Percentiles rank a stretch among this genome's conserved stretches.
Conservation (phyloP, 768 basidiomycete species). For the Gymnopilus junonius region DNA sequence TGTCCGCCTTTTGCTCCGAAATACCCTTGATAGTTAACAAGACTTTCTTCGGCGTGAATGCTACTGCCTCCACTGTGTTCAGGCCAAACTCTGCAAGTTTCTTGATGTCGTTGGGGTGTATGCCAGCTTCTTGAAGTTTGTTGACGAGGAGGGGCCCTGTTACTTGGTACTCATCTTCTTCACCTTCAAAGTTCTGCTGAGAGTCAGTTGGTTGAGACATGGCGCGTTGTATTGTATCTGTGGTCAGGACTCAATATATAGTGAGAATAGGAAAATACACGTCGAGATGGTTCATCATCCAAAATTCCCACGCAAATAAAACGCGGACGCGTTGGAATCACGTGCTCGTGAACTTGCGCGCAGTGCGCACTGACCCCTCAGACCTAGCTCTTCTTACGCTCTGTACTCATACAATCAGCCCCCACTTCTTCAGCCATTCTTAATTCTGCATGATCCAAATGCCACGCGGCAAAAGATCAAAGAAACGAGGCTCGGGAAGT, state of each 20-base stretch:
- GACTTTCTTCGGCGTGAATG: slow-evolving; percentile 95
- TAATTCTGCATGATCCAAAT: background rate
- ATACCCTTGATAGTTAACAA: slow-evolving; percentile 94
- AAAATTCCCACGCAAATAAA: slow-evolving; percentile 30
- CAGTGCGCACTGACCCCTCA: background rate
- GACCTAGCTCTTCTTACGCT: too few species aligned
- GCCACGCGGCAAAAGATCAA: background rate
- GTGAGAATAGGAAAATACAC: background rate
- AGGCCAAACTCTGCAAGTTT: slow-evolving; percentile 92
- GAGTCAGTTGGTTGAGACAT: slow-evolving; percentile 66
- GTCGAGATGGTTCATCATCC: slow-evolving; percentile 2
- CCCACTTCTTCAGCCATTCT: too few species aligned
- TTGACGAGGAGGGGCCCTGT: slow-evolving; percentile 84
- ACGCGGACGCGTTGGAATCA: slow-evolving; percentile 32
- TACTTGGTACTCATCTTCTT: slow-evolving; percentile 59
- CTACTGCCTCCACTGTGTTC: slow-evolving; percentile 94
- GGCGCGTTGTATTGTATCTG: background rate
- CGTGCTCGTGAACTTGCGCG: slow-evolving; percentile 29
- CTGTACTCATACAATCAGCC: too few species aligned
- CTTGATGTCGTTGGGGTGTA: slow-evolving; percentile 90
- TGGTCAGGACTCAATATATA: background rate
- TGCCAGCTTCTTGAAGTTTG: slow-evolving; percentile 89
- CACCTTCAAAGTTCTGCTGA: slow-evolving; percentile 41
- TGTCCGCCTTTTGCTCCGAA: slow-evolving; percentile 96
- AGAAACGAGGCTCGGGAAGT: background rate